phyloP scores from a whole-genome alignment of 805 yeast species.

The Saturnispora sekii region DNA sequence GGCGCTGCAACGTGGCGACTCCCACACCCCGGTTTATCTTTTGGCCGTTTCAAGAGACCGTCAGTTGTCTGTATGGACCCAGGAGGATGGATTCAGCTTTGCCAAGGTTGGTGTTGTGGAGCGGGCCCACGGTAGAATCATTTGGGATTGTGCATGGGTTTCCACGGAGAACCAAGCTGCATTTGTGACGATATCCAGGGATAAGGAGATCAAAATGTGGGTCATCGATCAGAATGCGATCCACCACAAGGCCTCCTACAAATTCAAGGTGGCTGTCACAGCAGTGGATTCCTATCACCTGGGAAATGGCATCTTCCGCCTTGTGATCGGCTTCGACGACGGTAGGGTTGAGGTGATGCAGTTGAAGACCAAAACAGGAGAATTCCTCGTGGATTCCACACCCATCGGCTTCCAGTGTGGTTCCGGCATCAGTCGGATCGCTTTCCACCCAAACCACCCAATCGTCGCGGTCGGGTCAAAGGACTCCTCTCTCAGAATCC shows the following conservation, averaged over 20 bases:
- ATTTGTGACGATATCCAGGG: constrained; percentile 87
- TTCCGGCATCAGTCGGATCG: no score
- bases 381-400: no score
- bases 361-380: constrained; percentile 19
- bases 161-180: constrained; percentile 34
- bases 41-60: constrained; percentile 80
- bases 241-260: constrained; percentile 31
- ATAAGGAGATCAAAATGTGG: constrained; percentile 72
- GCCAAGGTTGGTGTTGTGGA: constrained; percentile 27
- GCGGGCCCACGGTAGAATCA: constrained; percentile 83
- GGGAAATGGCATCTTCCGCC: constrained; percentile 24
- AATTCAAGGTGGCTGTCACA: constrained; percentile 51
- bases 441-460: constrained; percentile 34
- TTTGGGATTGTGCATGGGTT: constrained; percentile 93
- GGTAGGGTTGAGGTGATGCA: constrained; percentile 46
- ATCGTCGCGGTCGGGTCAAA: constrained; percentile 53
- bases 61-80: constrained; percentile 66
- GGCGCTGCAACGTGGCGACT: constrained; percentile 19
- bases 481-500: constrained; percentile 50
- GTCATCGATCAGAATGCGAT: constrained; percentile 17
- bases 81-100: constrained; percentile 21
- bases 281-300: constrained; percentile 44
- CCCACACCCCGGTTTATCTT: constrained; percentile 31
- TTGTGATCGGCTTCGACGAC: constrained; percentile 63
- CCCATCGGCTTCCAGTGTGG: no score